These are phyloP conservation scores for Tetrahymena thermophila DNA, from an alignment of 73 alveolate species.

Conservation along the genomic window DNA sequence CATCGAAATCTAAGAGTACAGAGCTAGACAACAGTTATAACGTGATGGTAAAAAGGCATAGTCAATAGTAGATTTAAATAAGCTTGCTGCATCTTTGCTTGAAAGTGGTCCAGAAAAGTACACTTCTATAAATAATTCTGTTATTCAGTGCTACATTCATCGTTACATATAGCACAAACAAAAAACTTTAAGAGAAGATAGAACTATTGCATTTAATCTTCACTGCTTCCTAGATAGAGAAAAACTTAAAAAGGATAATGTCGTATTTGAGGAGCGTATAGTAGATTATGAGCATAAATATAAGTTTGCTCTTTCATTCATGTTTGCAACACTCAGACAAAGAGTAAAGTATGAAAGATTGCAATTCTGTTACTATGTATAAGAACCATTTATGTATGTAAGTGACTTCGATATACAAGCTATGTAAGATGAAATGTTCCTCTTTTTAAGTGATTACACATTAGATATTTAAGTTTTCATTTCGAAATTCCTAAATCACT, in stretches of 20 bases:
- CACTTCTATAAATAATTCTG: not conserved
- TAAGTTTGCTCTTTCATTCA: not conserved
- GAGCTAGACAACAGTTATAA: not conserved
- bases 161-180: not conserved
- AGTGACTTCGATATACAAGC: not conserved
- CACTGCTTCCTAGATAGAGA: not conserved
- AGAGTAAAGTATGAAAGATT: not conserved
- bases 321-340: not conserved
- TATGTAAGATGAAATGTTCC: not conserved
- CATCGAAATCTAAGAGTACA: not conserved
- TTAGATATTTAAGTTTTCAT: not conserved
- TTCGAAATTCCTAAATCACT: not conserved
- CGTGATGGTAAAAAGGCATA: not conserved
- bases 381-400: not conserved
- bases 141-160: not conserved
- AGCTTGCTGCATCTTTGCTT: not conserved
- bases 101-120: not conserved
- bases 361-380: not conserved
- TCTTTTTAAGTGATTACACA: not conserved
- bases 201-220: not conserved
- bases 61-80: not conserved
- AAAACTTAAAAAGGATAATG: not conserved
- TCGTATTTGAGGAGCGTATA: not conserved
- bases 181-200: not conserved
- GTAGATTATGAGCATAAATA: not conserved